phyloP scores from a whole-genome alignment of 73 alveolate species.

The Paramecium caudatum region DNA sequence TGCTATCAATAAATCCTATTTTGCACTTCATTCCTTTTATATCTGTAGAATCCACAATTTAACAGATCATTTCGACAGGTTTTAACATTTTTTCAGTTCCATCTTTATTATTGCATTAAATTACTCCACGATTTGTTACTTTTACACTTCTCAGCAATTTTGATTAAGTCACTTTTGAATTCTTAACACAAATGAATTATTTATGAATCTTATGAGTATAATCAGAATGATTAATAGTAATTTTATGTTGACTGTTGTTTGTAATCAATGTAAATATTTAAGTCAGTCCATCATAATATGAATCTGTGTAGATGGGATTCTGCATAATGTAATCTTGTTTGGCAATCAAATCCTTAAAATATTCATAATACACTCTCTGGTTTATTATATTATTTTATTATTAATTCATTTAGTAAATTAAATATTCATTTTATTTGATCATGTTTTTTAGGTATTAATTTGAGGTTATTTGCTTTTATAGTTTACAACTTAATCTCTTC shows the following conservation, averaged over 20 bases:
- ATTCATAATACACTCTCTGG: conserved; percentile 1
- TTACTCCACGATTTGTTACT: neutral
- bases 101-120: neutral
- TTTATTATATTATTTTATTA: no score
- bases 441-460: conserved; percentile 39
- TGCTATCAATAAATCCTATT: neutral
- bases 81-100: neutral
- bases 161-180: conserved; percentile 5
- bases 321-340: neutral
- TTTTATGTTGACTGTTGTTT: neutral
- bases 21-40: neutral
- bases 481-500: conserved; percentile 54
- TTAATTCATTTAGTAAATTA: neutral
- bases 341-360: neutral
- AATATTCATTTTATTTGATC: conserved; percentile 33
- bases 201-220: conserved; percentile 8
- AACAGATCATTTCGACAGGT: neutral
- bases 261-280: conserved; percentile 23
- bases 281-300: neutral
- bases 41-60: neutral
- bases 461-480: conserved; percentile 11
- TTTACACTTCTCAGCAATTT: neutral
- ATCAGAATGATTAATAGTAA: neutral
- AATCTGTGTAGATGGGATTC: conserved; percentile 10
- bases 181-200: neutral